These are phyloP conservation scores for Pachysandra terminalis DNA, from an alignment of 164 flowering plant genomes.

Conservation along the genomic window DNA sequence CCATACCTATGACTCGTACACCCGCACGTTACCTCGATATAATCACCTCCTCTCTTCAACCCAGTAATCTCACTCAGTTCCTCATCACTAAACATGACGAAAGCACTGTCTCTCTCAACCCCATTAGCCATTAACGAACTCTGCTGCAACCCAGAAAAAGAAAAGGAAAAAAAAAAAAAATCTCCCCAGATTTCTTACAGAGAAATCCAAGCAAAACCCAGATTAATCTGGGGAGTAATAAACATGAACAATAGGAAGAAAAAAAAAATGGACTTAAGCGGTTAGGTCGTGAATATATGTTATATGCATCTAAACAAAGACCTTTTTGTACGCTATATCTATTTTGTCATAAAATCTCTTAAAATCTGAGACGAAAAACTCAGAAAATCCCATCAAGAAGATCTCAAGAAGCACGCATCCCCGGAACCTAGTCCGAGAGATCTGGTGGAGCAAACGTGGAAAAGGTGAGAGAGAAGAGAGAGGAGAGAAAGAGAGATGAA, in stretches of 20 bases:
- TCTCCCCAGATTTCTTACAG: slow-evolving; percentile 3
- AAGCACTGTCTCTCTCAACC: slow-evolving; percentile 35
- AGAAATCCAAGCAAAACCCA: slow-evolving; percentile 16
- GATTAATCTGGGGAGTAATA: neutral
- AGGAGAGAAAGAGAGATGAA: neutral
- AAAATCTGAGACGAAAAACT: neutral
- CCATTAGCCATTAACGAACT: slow-evolving; percentile 33
- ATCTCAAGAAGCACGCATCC: slow-evolving; percentile 12
- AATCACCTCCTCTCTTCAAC: slow-evolving; percentile 52
- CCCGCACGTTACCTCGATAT: slow-evolving; percentile 74
- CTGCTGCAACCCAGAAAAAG: neutral
- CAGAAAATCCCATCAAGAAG: neutral
- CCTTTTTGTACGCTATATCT: neutral
- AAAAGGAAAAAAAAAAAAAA: slow-evolving; percentile 1
- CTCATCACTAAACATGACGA: slow-evolving; percentile 53
- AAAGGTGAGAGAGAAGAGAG: slow-evolving; percentile 1
- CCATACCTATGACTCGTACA: slow-evolving; percentile 86
- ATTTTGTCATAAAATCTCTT: neutral
- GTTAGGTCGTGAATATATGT: neutral
- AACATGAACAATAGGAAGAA: neutral
- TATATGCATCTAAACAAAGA: neutral
- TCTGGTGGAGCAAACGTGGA: slow-evolving; percentile 17
- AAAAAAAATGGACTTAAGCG: too few relatives aligned
- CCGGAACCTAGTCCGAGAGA: slow-evolving; percentile 6
- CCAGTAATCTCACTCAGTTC: slow-evolving; percentile 77